Evolutionary conservation across 2,329 filamentous ascomycete genomes (phyloP).

Genomic region (Aspergillus awamori): DNA sequence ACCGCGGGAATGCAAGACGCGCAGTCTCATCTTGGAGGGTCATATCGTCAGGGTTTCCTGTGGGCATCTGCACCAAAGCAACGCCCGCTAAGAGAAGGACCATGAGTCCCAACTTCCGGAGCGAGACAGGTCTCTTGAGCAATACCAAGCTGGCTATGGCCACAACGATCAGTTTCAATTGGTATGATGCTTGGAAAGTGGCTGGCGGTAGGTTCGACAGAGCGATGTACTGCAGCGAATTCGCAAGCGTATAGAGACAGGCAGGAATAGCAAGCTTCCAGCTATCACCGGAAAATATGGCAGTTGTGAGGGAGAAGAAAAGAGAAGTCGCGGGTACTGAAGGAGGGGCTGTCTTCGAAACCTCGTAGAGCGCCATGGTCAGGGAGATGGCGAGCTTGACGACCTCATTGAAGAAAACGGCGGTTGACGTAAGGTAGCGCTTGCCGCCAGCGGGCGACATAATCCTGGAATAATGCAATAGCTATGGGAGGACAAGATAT

Average conservation of each 20-base stretch:
- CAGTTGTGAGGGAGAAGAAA: constrained; percentile 75
- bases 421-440: constrained; percentile 90
- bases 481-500: constrained; percentile 49
- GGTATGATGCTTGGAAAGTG: constrained; percentile 90
- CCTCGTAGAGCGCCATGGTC: constrained; percentile 84
- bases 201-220: constrained; percentile 89
- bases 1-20: constrained; percentile 71
- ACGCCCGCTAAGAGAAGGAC: constrained; percentile 80
- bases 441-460: constrained; percentile 85
- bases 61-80: constrained; percentile 79
- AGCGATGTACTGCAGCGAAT: constrained; percentile 89
- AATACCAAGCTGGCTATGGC: constrained; percentile 83
- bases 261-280: constrained; percentile 95
- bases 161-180: constrained; percentile 90
- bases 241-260: constrained; percentile 84
- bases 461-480: constrained; percentile 92
- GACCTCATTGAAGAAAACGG: constrained; percentile 90
- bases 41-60: constrained; percentile 57
- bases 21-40: constrained; percentile 63
- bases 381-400: constrained; percentile 86
- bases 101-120: constrained; percentile 78
- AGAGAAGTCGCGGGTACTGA: constrained; percentile 79
- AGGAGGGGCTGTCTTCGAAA: constrained; percentile 74
- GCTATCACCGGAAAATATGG: constrained; percentile 84
- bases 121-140: constrained; percentile 69